Evolutionary conservation across 75 land plant genomes (phyloP), one percentile per base, ranked within the genome.

Genomic region (Pinus albicaulis): DNA sequence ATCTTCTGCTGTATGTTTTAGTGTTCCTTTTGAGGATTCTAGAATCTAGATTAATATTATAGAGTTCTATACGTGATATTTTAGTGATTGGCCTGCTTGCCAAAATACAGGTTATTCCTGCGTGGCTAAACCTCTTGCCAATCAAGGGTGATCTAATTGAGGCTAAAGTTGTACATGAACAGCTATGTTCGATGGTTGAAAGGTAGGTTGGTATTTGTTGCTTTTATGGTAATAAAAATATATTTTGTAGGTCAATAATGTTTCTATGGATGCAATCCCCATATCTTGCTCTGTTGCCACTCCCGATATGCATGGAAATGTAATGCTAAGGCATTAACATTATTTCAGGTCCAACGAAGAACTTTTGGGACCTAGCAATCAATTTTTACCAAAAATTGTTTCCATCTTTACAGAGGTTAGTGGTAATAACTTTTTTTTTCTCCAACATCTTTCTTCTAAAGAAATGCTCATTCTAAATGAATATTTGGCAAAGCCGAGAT

Each of bases 111-210:
- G 84, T 85, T 20, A 80, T 85, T 24, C 86, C 86, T 23, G 86
- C 86, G 14, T 85, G 86, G 86, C 55, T 85, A 62, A 74, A 80
- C 23, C 81, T 84, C 59, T 69, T 85, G 76, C 86, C 86, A 63
- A 31, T 85, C 28, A 76, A 78, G 55, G 76, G 78, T 24, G 86
- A 85, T 64, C 73, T 85, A 13, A 80, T 77, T 62, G 86, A 85
- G 57, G 86, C 86, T 24, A 85, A 85, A 55, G 78, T 85, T 78
- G 86, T 85, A 10, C 86, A 85, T 74, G 86, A 81, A 76, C 86
- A 85, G 57, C 80, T 85, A 20, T 85, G 86, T 64, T 76, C 83
- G 19, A 76, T 85, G 84, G 82, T 82, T 56, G 86, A 85, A 74
- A 85, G 84, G 86, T 85, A 36, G 36, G 73, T 64, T 48, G 53